A percentile compares a stretch with the other conserved stretches of the same genome.
phyloP scores from a whole-genome alignment of 2,329 filamentous ascomycete species.

The Dactylellina leptospora region DNA sequence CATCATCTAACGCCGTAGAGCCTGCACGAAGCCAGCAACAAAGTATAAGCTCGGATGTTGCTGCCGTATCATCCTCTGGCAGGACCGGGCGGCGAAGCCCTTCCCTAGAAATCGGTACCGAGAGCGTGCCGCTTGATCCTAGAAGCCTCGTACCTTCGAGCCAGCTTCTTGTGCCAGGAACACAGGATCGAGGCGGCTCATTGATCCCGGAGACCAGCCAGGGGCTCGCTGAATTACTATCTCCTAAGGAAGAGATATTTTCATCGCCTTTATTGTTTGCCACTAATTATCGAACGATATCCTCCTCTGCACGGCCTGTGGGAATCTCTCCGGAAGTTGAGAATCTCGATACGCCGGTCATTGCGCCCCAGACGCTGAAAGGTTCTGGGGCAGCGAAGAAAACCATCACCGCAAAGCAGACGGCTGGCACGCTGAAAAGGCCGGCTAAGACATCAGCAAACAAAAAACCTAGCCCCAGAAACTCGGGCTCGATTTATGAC shows the following conservation, averaged over 20 bases:
- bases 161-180: not conserved
- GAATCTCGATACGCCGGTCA: slow-evolving; percentile 17
- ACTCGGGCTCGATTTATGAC: slow-evolving; percentile 20
- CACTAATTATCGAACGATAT: slow-evolving; percentile 1
- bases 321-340: slow-evolving; percentile 29
- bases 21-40: slow-evolving; percentile 6
- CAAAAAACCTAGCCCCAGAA: slow-evolving; percentile 18
- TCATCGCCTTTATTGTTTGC: slow-evolving; percentile 35
- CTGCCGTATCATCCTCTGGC: slow-evolving; percentile 12
- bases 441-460: slow-evolving; percentile 11
- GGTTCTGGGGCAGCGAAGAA: slow-evolving; percentile 10
- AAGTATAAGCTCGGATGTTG: not conserved
- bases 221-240: slow-evolving; percentile 25
- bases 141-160: slow-evolving; percentile 33
- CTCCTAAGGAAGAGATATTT: slow-evolving; percentile 41
- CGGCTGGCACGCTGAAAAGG: slow-evolving; percentile 24
- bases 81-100: slow-evolving; percentile 9
- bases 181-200: slow-evolving; percentile 22
- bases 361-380: slow-evolving; percentile 21
- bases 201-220: slow-evolving; percentile 46
- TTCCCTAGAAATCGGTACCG: slow-evolving; percentile 1
- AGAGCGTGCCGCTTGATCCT: slow-evolving; percentile 33
- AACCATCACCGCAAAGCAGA: not conserved
- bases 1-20: slow-evolving; percentile 14
- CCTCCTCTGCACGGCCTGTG: not conserved